Evolutionary conservation across 2,329 filamentous ascomycete species (phyloP).

Genomic region (Dactylonectria estremocensis): DNA sequence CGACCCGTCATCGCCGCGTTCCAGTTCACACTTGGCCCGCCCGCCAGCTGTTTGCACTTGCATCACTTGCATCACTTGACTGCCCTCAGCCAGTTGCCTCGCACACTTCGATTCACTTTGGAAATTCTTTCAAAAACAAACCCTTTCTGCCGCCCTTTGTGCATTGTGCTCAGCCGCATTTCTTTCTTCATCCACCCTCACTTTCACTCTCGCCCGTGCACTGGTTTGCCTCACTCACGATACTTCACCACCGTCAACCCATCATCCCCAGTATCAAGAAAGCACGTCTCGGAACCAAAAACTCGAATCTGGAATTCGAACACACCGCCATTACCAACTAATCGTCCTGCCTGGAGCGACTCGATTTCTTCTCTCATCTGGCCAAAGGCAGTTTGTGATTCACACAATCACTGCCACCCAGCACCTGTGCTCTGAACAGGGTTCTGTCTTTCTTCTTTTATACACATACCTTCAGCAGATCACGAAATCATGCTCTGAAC

Average conservation of each 20-base stretch:
- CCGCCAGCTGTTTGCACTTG: slow-evolving; percentile 12
- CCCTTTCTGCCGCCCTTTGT: slow-evolving; percentile 1
- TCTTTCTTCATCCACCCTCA: slow-evolving; percentile 13
- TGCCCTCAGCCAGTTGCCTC: slow-evolving; percentile 9
- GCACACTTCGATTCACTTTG: slow-evolving; percentile 1
- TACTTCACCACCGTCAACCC: slow-evolving; percentile 5
- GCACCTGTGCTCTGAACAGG: slow-evolving; percentile 8
- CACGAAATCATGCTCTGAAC: slow-evolving; percentile 44
- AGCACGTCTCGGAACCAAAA: slow-evolving; percentile 1
- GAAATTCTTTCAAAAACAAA: slow-evolving; percentile 24
- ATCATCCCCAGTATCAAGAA: slow-evolving; percentile 15
- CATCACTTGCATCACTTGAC: slow-evolving; percentile 24
- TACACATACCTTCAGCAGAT: slow-evolving; percentile 6
- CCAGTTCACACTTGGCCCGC: slow-evolving; percentile 1
- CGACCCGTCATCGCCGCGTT: slow-evolving; percentile 16
- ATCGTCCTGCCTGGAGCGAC: slow-evolving; percentile 25
- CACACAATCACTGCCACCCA: slow-evolving; percentile 11
- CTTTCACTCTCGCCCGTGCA: slow-evolving; percentile 6
- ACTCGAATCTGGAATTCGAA: slow-evolving; percentile 30
- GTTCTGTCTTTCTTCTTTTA: slow-evolving; percentile 5
- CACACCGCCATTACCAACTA: slow-evolving; percentile 5
- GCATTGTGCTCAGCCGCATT: slow-evolving; percentile 1
- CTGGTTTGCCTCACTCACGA: slow-evolving; percentile 17
- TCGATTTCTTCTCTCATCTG: slow-evolving; percentile 6
- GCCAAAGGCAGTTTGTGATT: slow-evolving; percentile 13